Base-by-base conservation (phyloP, 2,329 filamentous ascomycete genomes). In the Penicillium sp. region DNA sequence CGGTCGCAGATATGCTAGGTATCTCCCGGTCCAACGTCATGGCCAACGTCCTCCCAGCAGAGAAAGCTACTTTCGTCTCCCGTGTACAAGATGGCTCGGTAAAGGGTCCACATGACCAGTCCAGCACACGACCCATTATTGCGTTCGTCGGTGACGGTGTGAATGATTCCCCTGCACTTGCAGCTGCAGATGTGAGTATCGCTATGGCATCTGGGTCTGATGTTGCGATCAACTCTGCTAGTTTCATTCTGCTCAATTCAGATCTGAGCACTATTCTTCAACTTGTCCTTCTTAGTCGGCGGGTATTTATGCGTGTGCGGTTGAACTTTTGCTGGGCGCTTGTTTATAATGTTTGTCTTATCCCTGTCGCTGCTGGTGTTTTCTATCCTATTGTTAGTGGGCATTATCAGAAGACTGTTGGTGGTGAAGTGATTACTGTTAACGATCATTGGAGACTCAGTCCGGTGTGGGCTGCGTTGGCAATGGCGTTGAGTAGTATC, bases 401-500 rank as follows among this genome's bases (percentile, higher is more conserved):
- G 1, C 76, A 72, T 24, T 71, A 71, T 42, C 54, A 72, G 16
- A 72, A 74, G 5, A 63, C 61, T 52, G 55, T 66, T 33, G 70
- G 66, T 64, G 65, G 69, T 61, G 70, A 73, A 61, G 72, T 67
- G 24, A 66, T 67, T 44, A 66, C 58, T 56, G 71, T 73, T 31
- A 60, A 71, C 59, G 68, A 68, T 11, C 76, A 78, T 50, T 81
- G 78, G 76, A 69, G 78, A 33, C 58, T 82, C 9, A 78, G 77
- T 61, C 80, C 80, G 1, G 79, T 81, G 6, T 97, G 93, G 93
- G 93, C 93, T 5, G 89, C 87, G 63, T 76, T 96, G 71, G 93
- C 93, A 1, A 98, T 97, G 93, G 93, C 93, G 26, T 75, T 93
- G 73, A 96, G 92, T 74, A 93, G 90, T 73, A 87, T 97, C 64